These are phyloP conservation scores for Vanderwaltozyma yarrowii DNA, from an alignment of 805 yeast genomes.

Conservation along the genomic window DNA sequence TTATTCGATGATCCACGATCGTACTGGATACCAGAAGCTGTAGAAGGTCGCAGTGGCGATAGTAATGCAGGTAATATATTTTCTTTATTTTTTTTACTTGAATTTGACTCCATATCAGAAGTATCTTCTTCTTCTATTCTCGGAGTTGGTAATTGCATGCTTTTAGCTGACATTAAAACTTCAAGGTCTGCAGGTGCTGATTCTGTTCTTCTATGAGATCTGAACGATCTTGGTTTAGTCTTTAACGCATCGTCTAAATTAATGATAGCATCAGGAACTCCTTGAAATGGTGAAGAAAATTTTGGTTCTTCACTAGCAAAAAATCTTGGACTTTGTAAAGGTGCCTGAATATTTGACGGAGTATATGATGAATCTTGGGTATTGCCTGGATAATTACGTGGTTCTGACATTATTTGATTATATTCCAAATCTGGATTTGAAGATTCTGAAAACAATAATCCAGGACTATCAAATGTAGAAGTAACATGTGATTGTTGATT, in stretches of 20 bases:
- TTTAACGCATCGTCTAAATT: slow-evolving; percentile 46
- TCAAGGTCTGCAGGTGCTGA: slow-evolving; percentile 45
- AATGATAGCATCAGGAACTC: slow-evolving; percentile 45
- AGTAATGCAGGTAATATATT: slow-evolving; percentile 1
- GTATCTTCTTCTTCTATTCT: slow-evolving; percentile 18
- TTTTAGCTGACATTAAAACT: slow-evolving; percentile 7
- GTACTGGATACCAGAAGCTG: background rate
- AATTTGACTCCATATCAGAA: slow-evolving; percentile 2
- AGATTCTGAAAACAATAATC: background rate
- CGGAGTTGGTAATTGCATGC: background rate
- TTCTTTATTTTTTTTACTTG: background rate
- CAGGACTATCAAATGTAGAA: background rate
- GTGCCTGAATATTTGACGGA: background rate
- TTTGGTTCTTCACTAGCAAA: slow-evolving; percentile 26
- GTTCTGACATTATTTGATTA: background rate
- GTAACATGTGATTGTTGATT: background rate
- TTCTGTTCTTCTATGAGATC: slow-evolving; percentile 42
- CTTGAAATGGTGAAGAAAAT: slow-evolving; percentile 22
- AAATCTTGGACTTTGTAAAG: slow-evolving; percentile 16
- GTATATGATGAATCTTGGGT: background rate
- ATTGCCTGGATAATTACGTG: background rate
- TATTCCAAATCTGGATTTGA: background rate
- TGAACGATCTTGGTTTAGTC: slow-evolving; percentile 25
- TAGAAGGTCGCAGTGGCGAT: slow-evolving; percentile 4
- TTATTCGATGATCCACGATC: background rate